Evolutionary conservation across 805 yeast genomes (phyloP).

Genomic region (Ogataea henricii): DNA sequence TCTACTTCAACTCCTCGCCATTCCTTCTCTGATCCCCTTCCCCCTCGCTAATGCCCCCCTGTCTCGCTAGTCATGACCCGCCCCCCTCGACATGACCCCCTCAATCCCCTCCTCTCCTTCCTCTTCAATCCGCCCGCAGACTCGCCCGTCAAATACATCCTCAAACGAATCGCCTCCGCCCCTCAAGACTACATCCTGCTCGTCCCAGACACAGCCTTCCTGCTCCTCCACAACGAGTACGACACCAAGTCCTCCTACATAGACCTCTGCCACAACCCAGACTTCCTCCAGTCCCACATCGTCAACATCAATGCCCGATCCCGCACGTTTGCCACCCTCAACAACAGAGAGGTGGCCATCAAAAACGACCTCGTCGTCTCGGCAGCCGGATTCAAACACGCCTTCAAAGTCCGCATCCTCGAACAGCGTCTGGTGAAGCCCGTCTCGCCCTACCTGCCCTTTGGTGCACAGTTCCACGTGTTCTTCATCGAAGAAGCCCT

Average conservation of each 20-base stretch:
- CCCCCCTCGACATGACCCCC: constrained; percentile 27
- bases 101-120: constrained; percentile 65
- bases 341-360: constrained; percentile 55
- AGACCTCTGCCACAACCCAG: constrained; percentile 59
- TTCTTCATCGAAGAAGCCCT: constrained; percentile 60
- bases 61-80: too few relatives aligned
- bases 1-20: too few relatives aligned
- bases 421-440: constrained; percentile 50
- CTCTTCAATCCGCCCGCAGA: constrained; percentile 63
- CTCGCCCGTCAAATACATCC: constrained; percentile 47
- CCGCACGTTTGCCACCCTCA: constrained; percentile 50
- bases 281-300: constrained; percentile 66
- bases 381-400: constrained; percentile 56
- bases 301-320: constrained; percentile 38
- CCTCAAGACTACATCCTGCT: constrained; percentile 58
- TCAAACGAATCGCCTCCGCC: constrained; percentile 41
- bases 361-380: constrained; percentile 57
- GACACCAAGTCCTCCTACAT: constrained; percentile 41
- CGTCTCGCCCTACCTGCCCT: constrained; percentile 61
- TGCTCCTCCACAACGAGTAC: constrained; percentile 43
- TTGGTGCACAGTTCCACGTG: constrained; percentile 56
- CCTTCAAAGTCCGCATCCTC: constrained; percentile 45
- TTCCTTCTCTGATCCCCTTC: too few relatives aligned
- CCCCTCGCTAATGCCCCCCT: neutral
- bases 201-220: constrained; percentile 59